A percentile compares a stretch with the other conserved stretches of the same genome.
phyloP scores from a whole-genome alignment of 2,329 filamentous ascomycete species.

The Dichotomopilus funicola region DNA sequence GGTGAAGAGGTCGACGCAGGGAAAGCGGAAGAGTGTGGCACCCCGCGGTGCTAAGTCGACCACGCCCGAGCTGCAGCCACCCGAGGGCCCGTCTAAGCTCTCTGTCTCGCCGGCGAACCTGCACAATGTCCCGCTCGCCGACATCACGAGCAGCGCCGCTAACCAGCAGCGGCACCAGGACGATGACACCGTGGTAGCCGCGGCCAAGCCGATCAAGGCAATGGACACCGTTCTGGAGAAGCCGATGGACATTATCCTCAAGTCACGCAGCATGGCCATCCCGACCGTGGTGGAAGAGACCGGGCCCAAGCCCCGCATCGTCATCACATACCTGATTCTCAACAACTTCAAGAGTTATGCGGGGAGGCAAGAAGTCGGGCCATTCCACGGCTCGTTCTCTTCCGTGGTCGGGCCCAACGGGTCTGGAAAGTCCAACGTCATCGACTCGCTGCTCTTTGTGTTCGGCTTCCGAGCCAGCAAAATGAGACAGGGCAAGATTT shows the following conservation, averaged over 20 bases:
- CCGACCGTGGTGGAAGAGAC: slow-evolving; percentile 62
- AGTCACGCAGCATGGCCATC: slow-evolving; percentile 66
- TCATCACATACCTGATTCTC: slow-evolving; percentile 85
- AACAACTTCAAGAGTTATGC: slow-evolving; percentile 99
- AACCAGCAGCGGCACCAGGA: slow-evolving; percentile 54
- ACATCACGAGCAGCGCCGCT: slow-evolving; percentile 63
- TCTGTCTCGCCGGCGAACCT: slow-evolving; percentile 46
- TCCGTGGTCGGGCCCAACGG: slow-evolving; percentile 97
- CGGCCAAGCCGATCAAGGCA: slow-evolving; percentile 64
- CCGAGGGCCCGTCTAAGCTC: slow-evolving; percentile 43
- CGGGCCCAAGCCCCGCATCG: slow-evolving; percentile 76
- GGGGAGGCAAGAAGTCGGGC: slow-evolving; percentile 87
- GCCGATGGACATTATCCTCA: slow-evolving; percentile 89
- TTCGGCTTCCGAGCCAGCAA: slow-evolving; percentile 98
- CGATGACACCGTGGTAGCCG: slow-evolving; percentile 43
- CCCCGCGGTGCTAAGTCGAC: slow-evolving; percentile 36
- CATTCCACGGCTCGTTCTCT: slow-evolving; percentile 94
- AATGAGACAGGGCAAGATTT: slow-evolving; percentile 98
- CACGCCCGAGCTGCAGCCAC: slow-evolving; percentile 34
- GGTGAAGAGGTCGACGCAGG: slow-evolving; percentile 43
- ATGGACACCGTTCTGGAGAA: slow-evolving; percentile 74
- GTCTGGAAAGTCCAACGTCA: slow-evolving; percentile 97
- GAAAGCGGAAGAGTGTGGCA: slow-evolving; percentile 60
- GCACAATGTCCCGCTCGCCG: slow-evolving; percentile 52
- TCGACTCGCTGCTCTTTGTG: slow-evolving; percentile 96